Evolutionary conservation across 345 rosid species (phyloP).

Genomic region (Luvunga scandens): DNA sequence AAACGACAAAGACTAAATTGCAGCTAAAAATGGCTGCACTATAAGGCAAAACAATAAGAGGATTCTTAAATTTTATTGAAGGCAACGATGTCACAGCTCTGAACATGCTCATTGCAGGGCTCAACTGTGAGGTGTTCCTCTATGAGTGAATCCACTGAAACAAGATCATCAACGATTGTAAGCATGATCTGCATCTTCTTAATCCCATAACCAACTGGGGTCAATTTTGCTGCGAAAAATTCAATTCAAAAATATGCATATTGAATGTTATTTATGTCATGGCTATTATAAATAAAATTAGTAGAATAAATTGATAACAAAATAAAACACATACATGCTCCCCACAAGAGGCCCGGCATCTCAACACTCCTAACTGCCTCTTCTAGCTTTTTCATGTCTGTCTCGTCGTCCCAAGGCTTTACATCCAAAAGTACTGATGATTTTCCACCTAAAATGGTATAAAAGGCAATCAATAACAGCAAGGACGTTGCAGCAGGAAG

Average conservation of each 20-base stretch:
- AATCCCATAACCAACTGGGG: constrained; percentile 85
- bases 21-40: constrained; percentile 1
- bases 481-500: background rate
- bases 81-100: constrained; percentile 94
- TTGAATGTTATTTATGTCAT: background rate
- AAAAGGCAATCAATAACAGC: background rate
- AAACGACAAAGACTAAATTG: background rate
- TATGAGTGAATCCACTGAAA: constrained; percentile 72
- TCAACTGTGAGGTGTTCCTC: constrained; percentile 75
- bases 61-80: constrained; percentile 80
- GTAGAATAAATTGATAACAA: background rate
- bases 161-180: constrained; percentile 89
- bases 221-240: constrained; percentile 68
- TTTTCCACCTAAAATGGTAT: constrained; percentile 61
- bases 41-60: background rate
- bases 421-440: constrained; percentile 89
- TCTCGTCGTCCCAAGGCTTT: constrained; percentile 98
- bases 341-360: constrained; percentile 92
- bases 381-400: constrained; percentile 95
- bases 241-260: background rate
- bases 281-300: background rate
- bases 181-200: constrained; percentile 91
- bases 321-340: constrained; percentile 67
- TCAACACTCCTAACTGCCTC: constrained; percentile 60
- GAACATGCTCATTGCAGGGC: constrained; percentile 74